Percentiles rank a stretch among this genome's conserved stretches.
phyloP scores from a whole-genome alignment of 805 yeast genomes.

The Candida pseudoglaebosa region DNA sequence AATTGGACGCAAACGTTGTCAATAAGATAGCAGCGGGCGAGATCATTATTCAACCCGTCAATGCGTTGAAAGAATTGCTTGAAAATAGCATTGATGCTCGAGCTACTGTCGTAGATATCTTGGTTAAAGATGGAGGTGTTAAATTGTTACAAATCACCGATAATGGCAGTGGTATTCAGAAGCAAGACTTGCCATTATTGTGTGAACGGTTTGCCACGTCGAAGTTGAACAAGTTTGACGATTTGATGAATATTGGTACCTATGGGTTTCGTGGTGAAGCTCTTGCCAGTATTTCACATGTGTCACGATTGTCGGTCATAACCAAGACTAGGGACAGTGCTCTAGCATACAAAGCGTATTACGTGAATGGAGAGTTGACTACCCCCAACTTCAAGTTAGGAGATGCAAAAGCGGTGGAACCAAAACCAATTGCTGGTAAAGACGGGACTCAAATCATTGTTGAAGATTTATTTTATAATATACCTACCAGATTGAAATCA shows the following conservation, averaged over 20 bases:
- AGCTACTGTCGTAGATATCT: conserved; percentile 67
- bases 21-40: conserved; percentile 97
- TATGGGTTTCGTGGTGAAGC: conserved; percentile 98
- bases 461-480: conserved; percentile 86
- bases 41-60: conserved; percentile 88
- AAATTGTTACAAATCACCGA: conserved; percentile 84
- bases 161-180: conserved; percentile 78
- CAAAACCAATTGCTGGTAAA: conserved; percentile 79
- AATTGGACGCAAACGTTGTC: conserved; percentile 68
- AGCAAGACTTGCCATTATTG: conserved; percentile 70
- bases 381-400: conserved; percentile 37
- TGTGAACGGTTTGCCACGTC: conserved; percentile 94
- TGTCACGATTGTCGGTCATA: conserved; percentile 73
- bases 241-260: conserved; percentile 64
- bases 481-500: conserved; percentile 72
- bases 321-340: conserved; percentile 61
- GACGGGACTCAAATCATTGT: conserved; percentile 82
- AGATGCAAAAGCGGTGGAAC: conserved; percentile 34
- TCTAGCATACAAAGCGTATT: conserved; percentile 72
- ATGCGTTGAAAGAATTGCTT: conserved; percentile 87
- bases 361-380: conserved; percentile 59
- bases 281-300: conserved; percentile 87
- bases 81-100: conserved; percentile 92
- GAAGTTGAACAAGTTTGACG: conserved; percentile 70
- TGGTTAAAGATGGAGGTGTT: conserved; percentile 89